These are phyloP conservation scores for Penicillium canescens DNA, from an alignment of 495 filamentous ascomycete species.

Conservation along the genomic window DNA sequence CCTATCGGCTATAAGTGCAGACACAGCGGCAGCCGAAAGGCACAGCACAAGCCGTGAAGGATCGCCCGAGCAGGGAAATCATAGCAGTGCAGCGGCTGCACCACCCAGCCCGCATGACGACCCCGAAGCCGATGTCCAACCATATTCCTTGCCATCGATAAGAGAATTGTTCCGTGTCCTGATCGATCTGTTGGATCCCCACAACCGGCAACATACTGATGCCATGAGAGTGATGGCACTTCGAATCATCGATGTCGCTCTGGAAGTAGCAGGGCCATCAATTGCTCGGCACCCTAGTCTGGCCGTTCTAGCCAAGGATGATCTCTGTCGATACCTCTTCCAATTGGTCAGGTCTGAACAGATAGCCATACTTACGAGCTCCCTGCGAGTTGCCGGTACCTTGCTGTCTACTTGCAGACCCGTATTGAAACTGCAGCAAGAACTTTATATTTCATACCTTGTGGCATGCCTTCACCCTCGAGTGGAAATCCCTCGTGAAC, in stretches of 20 bases:
- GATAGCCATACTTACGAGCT: slow-evolving; percentile 87
- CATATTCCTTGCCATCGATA: slow-evolving; percentile 92
- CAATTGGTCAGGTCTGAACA: slow-evolving; percentile 96
- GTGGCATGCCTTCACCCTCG: slow-evolving; percentile 90
- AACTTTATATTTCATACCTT: slow-evolving; percentile 92
- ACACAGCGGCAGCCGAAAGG: slow-evolving; percentile 37
- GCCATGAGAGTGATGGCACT: slow-evolving; percentile 96
- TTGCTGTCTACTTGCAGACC: slow-evolving; percentile 85
- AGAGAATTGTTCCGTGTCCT: slow-evolving; percentile 91
- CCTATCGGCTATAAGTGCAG: slow-evolving; percentile 44
- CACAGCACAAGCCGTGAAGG: slow-evolving; percentile 37
- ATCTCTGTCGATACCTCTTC: slow-evolving; percentile 91
- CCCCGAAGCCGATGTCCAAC: slow-evolving; percentile 61
- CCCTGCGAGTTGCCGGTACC: slow-evolving; percentile 87
- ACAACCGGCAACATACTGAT: slow-evolving; percentile 88
- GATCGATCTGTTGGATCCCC: slow-evolving; percentile 91
- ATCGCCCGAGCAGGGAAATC: slow-evolving; percentile 35
- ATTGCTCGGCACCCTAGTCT: slow-evolving; percentile 92
- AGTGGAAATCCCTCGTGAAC: slow-evolving; percentile 87
- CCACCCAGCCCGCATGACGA: slow-evolving; percentile 43
- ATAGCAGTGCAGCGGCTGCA: slow-evolving; percentile 46
- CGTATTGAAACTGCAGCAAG: slow-evolving; percentile 96
- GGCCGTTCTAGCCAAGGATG: slow-evolving; percentile 86
- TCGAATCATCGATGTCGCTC: slow-evolving; percentile 93
- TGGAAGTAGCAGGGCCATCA: slow-evolving; percentile 94